Percentiles rank a stretch among this genome's conserved stretches.
These are phyloP conservation scores for Lolium multiflorum DNA, from an alignment of 176 grass and related monocot species.

Conservation along the genomic window DNA sequence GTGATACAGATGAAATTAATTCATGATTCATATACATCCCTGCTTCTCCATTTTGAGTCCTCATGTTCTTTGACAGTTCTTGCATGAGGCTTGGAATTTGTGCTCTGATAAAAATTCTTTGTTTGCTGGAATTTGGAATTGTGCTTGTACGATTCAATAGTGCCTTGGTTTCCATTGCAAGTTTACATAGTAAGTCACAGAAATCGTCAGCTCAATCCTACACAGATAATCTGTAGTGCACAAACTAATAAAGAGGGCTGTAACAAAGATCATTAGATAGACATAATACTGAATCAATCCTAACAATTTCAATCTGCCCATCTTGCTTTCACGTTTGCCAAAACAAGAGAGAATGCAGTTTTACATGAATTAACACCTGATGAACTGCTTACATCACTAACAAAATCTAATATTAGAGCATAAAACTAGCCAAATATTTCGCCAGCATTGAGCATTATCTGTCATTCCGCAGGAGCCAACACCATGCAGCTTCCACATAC, in stretches of 20 bases:
- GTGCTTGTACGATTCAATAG: neutral
- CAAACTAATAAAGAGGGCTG: too few relatives aligned
- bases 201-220: neutral
- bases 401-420: conserved; percentile 29
- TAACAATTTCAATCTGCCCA: neutral
- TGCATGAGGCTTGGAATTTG: neutral
- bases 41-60: too few relatives aligned
- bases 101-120: neutral
- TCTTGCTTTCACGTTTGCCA: neutral
- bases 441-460: neutral
- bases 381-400: conserved; percentile 6
- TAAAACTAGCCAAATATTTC: neutral
- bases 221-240: neutral
- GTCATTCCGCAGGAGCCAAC: conserved; percentile 7
- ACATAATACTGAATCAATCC: neutral
- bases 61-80: neutral
- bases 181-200: neutral
- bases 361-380: neutral
- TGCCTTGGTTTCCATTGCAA: neutral
- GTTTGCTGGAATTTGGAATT: neutral
- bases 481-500: neutral
- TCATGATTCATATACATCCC: neutral
- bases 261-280: neutral
- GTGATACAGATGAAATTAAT: neutral
- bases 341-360: neutral